phyloP scores from a whole-genome alignment of 208 protist species.

The Angomonas deanei region DNA sequence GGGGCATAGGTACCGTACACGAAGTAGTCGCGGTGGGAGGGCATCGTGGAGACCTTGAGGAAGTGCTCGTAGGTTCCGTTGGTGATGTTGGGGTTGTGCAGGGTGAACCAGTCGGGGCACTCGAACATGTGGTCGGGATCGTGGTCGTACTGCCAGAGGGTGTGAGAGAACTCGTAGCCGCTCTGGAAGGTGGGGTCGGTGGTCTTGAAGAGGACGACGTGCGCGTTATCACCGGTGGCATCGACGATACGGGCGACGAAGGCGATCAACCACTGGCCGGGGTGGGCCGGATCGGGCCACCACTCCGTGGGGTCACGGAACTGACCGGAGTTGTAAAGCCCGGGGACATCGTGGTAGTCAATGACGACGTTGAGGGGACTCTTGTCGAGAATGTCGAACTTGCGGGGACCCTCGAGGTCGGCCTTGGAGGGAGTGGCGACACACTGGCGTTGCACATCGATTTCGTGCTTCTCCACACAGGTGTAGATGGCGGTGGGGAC shows the following conservation, averaged over 20 bases:
- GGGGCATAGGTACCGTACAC: slow-evolving; percentile 29
- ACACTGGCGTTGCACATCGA: slow-evolving; percentile 44
- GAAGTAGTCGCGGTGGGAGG: slow-evolving; percentile 34
- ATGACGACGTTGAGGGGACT: slow-evolving; percentile 33
- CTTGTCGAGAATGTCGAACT: slow-evolving; percentile 30
- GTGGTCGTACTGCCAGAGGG: slow-evolving; percentile 30
- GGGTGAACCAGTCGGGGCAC: slow-evolving; percentile 46
- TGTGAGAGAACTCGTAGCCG: slow-evolving; percentile 42
- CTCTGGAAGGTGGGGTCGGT: slow-evolving; percentile 32
- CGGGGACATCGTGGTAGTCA: slow-evolving; percentile 28
- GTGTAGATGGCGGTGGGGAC: slow-evolving; percentile 41
- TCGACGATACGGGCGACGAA: slow-evolving; percentile 35
- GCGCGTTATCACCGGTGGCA: slow-evolving; percentile 25
- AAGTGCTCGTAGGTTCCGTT: slow-evolving; percentile 18
- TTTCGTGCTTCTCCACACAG: slow-evolving; percentile 26
- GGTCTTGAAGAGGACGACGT: slow-evolving; percentile 38
- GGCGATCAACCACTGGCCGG: slow-evolving; percentile 30
- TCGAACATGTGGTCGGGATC: slow-evolving; percentile 33
- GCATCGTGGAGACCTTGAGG: slow-evolving; percentile 42
- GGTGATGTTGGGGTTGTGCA: slow-evolving; percentile 10
- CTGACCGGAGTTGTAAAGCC: slow-evolving; percentile 22
- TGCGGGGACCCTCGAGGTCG: slow-evolving; percentile 23
- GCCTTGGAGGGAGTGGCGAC: slow-evolving; percentile 16
- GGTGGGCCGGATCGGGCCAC: slow-evolving; percentile 34
- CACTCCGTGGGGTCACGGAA: slow-evolving; percentile 53